phyloP scores from a whole-genome alignment of 164 flowering plant genomes.

The Annona squamosa region DNA sequence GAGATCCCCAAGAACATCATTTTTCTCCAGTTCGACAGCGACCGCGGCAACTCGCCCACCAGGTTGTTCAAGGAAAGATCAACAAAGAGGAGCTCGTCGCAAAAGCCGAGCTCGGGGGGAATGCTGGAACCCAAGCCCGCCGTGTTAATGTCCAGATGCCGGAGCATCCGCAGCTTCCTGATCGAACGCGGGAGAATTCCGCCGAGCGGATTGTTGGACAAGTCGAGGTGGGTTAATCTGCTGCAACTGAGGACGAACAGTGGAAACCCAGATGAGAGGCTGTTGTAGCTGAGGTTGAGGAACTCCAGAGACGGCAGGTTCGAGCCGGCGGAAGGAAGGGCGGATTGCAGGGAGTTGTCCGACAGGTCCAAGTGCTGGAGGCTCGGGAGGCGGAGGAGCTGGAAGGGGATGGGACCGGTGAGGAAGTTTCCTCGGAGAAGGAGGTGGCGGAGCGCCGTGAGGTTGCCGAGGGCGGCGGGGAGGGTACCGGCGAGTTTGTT shows the following conservation, averaged over 20 bases:
- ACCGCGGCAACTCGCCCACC: conserved; percentile 18
- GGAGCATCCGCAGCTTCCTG: conserved; percentile 31
- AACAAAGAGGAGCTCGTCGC: conserved; percentile 18
- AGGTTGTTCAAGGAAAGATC: conserved; percentile 12
- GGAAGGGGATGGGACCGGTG: conserved; percentile 32
- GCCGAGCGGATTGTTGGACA: conserved; percentile 21
- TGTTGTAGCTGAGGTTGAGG: conserved; percentile 22
- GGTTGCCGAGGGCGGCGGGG: conserved; percentile 27
- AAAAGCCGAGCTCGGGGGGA: conserved; percentile 23
- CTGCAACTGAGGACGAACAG: conserved; percentile 20
- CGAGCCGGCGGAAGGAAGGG: conserved; percentile 17
- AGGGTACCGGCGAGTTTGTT: conserved; percentile 26
- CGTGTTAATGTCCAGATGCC: conserved; percentile 6
- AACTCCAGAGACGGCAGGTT: conserved; percentile 25
- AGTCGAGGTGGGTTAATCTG: conserved; percentile 21
- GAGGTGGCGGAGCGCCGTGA: conserved; percentile 21
- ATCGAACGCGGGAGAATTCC: conserved; percentile 37
- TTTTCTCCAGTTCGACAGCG: conserved; percentile 13
- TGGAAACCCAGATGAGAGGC: conserved; percentile 24
- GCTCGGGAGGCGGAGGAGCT: conserved; percentile 30
- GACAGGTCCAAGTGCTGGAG: conserved; percentile 24
- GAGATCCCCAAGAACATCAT: conserved; percentile 15
- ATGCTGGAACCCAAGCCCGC: conserved; percentile 20
- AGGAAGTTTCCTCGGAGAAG: conserved; percentile 27
- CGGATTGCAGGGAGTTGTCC: conserved; percentile 24